Evolutionary conservation across 768 basidiomycete genomes (phyloP).

Genomic region (Mycena haematopus): DNA sequence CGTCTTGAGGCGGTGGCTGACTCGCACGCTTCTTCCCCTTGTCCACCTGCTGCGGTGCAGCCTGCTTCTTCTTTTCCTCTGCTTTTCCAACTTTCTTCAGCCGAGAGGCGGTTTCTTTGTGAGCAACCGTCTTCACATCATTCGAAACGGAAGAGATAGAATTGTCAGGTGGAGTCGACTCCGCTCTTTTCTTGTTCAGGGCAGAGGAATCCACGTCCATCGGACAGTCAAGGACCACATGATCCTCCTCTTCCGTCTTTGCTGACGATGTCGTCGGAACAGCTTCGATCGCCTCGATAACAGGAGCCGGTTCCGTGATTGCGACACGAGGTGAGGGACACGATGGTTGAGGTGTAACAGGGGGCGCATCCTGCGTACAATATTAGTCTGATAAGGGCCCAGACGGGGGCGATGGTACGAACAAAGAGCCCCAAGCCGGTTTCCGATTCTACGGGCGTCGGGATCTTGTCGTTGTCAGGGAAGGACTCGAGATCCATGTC

Average conservation of each 20-base stretch:
- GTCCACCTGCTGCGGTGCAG: slow-evolving; percentile 16
- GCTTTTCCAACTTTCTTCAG: slow-evolving; percentile 3
- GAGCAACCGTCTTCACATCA: not conserved
- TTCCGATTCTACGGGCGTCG: slow-evolving; percentile 10
- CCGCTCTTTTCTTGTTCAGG: slow-evolving; percentile 14
- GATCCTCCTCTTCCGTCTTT: slow-evolving; percentile 2
- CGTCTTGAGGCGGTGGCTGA: slow-evolving; percentile 14
- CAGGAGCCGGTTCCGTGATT: slow-evolving; percentile 2
- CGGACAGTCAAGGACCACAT: slow-evolving; percentile 10
- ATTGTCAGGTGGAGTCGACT: not conserved
- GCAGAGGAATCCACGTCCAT: slow-evolving; percentile 12
- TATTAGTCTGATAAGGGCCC: slow-evolving; percentile 34
- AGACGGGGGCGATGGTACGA: slow-evolving; percentile 30
- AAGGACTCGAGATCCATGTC: slow-evolving; percentile 27
- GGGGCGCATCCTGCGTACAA: slow-evolving; percentile 17
- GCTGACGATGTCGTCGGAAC: slow-evolving; percentile 1
- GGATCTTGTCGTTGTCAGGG: slow-evolving; percentile 27
- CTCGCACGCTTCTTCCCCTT: slow-evolving; percentile 30
- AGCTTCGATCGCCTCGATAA: slow-evolving; percentile 6
- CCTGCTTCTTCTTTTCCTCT: slow-evolving; percentile 10
- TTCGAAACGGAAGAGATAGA: slow-evolving; percentile 1
- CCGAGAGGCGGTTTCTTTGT: not conserved
- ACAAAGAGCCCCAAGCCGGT: slow-evolving; percentile 30
- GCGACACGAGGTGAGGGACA: slow-evolving; percentile 5
- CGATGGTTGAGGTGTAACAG: slow-evolving; percentile 1